Evolutionary conservation across 495 filamentous ascomycete genomes (phyloP).

Genomic region (Penicillium canariense): DNA sequence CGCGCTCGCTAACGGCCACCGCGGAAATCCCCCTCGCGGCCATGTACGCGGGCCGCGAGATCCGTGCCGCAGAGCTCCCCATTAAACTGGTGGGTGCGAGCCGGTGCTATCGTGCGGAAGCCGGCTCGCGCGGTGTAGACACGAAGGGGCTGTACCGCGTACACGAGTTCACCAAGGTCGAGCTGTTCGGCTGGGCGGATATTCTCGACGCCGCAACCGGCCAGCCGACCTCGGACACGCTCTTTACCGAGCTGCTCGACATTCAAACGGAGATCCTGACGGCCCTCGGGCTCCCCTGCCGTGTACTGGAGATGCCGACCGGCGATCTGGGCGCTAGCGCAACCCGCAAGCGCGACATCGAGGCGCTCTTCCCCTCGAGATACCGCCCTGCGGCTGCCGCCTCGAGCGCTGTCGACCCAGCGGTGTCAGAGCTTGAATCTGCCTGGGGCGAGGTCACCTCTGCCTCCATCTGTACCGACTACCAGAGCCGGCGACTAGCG

Average conservation of each 20-base stretch:
- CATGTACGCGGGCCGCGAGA: constrained; percentile 72
- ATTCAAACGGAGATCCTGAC: constrained; percentile 82
- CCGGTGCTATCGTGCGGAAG: constrained; percentile 91
- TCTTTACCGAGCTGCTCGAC: constrained; percentile 79
- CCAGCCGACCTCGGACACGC: constrained; percentile 37
- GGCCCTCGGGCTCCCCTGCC: constrained; percentile 75
- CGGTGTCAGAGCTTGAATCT: constrained; percentile 51
- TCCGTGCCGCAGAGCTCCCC: constrained; percentile 65
- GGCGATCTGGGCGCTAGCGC: constrained; percentile 86
- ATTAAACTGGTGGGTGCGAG: constrained; percentile 78
- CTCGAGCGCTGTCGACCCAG: constrained; percentile 5
- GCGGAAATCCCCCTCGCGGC: constrained; percentile 93
- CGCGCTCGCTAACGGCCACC: constrained; percentile 74
- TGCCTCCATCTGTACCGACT: constrained; percentile 89
- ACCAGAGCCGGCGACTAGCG: constrained; percentile 79
- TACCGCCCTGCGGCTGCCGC: constrained; percentile 27
- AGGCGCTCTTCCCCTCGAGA: constrained; percentile 88
- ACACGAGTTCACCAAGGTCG: constrained; percentile 99
- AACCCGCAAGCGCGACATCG: constrained; percentile 83
- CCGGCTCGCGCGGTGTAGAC: constrained; percentile 81
- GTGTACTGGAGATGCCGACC: constrained; percentile 89
- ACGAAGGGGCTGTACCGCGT: constrained; percentile 96
- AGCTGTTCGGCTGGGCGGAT: constrained; percentile 84
- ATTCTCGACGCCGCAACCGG: constrained; percentile 33
- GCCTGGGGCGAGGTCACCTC: constrained; percentile 95